A percentile compares a stretch with the other conserved stretches of the same genome.
phyloP scores from a whole-genome alignment of 768 basidiomycete species.

The Strobilomyces echinocephalus region DNA sequence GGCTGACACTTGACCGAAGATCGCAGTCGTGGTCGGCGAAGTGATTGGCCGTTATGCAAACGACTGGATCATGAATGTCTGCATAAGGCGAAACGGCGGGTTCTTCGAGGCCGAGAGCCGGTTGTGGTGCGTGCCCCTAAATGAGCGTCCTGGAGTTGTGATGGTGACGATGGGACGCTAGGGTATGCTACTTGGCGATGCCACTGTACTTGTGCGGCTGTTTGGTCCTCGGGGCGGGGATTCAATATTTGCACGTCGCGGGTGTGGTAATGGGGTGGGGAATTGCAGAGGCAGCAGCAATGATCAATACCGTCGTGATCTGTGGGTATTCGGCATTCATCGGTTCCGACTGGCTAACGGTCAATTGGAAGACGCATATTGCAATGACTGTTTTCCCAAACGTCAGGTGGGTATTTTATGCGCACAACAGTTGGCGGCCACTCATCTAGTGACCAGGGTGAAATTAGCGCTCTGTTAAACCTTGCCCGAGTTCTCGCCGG shows the following conservation, averaged over 20 bases:
- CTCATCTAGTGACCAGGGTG: constrained; percentile 28
- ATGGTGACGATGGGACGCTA: background rate
- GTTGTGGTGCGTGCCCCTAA: constrained; percentile 30
- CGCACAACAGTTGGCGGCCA: background rate
- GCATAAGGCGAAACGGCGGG: constrained; percentile 43
- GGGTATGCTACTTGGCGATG: constrained; percentile 38
- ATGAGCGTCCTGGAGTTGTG: too few relatives aligned
- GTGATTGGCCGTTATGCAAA: constrained; percentile 47
- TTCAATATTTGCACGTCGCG: constrained; percentile 29
- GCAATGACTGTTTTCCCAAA: constrained; percentile 36
- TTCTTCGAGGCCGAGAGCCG: constrained; percentile 52
- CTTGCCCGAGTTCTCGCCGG: constrained; percentile 34
- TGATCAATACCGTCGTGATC: constrained; percentile 39
- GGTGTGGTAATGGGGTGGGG: constrained; percentile 42
- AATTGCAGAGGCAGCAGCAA: constrained; percentile 33
- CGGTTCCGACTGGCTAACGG: background rate
- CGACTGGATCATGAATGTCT: constrained; percentile 43
- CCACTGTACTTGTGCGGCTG: constrained; percentile 41
- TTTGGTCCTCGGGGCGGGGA: constrained; percentile 36
- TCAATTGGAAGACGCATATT: constrained; percentile 32
- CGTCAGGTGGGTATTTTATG: constrained; percentile 18
- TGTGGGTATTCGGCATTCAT: constrained; percentile 22
- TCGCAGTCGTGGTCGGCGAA: constrained; percentile 50
- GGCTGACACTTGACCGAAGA: constrained; percentile 20
- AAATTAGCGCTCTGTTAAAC: constrained; percentile 42